These are phyloP conservation scores for Aspergillus sp. DNA, from an alignment of 2,329 filamentous ascomycete genomes.

Conservation along the genomic window DNA sequence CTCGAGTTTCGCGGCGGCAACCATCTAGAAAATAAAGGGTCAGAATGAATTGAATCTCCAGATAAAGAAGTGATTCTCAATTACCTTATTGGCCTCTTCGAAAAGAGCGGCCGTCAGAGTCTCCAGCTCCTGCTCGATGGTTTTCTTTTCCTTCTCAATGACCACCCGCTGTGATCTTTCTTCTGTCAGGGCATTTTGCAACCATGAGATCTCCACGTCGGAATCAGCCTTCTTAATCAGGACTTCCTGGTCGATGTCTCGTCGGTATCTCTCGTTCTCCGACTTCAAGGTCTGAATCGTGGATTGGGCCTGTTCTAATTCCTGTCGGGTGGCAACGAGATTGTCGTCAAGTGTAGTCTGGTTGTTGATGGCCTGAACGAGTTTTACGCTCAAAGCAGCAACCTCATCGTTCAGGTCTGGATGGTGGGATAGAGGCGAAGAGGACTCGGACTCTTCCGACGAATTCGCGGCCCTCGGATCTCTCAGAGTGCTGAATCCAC, in stretches of 20 bases:
- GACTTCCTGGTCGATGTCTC: conserved; percentile 61
- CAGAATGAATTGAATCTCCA: conserved; percentile 3
- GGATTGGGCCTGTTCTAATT: conserved; percentile 65
- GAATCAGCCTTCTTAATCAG: conserved; percentile 66
- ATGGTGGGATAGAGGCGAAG: conserved; percentile 36
- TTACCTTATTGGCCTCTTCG: conserved; percentile 84
- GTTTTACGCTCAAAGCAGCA: conserved; percentile 82
- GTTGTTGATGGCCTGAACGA: conserved; percentile 95
- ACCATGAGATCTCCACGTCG: conserved; percentile 60
- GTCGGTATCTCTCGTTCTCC: conserved; percentile 61
- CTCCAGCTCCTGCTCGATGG: conserved; percentile 87
- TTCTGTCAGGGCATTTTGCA: conserved; percentile 53
- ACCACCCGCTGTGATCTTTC: conserved; percentile 58
- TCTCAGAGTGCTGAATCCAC: conserved; percentile 40
- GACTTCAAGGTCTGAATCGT: conserved; percentile 61
- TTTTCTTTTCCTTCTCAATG: conserved; percentile 70
- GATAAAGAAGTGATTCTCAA: conserved; percentile 11
- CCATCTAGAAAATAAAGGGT: conserved; percentile 54
- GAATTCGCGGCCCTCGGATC: conserved; percentile 34
- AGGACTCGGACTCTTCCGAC: conserved; percentile 28
- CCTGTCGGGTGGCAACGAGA: conserved; percentile 70
- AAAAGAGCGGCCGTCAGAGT: conserved; percentile 87
- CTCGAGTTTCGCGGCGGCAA: conserved; percentile 77
- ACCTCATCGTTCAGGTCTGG: conserved; percentile 67
- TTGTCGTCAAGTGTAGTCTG: conserved; percentile 88